phyloP scores from a whole-genome alignment of 2,329 filamentous ascomycete species.

The Ramichloridium luteum region DNA sequence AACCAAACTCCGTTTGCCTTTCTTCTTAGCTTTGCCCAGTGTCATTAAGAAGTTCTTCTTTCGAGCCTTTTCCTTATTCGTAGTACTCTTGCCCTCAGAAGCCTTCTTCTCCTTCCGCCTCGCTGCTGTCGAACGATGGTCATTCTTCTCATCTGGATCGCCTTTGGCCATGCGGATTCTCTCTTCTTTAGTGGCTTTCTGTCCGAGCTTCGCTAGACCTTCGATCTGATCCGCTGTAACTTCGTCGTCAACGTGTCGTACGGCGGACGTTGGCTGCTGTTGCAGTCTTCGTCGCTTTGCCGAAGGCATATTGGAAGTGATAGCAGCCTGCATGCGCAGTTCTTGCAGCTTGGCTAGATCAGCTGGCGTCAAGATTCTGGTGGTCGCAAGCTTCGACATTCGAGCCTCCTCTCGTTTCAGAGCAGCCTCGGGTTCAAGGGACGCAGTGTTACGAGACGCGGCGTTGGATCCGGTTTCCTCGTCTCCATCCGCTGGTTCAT shows the following conservation, averaged over 20 bases:
- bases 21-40: conserved; percentile 84
- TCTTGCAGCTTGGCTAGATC: conserved; percentile 92
- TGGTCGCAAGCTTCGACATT: conserved; percentile 68
- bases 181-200: conserved; percentile 82
- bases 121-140: conserved; percentile 78
- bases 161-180: conserved; percentile 71
- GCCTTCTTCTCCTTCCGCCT: conserved; percentile 79
- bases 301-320: conserved; percentile 50
- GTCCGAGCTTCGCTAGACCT: conserved; percentile 61
- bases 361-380: conserved; percentile 84
- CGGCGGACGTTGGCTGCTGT: conserved; percentile 20
- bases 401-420: conserved; percentile 22
- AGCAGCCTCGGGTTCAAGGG: conserved; percentile 19
- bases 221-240: conserved; percentile 88
- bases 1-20: conserved; percentile 86
- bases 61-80: conserved; percentile 90
- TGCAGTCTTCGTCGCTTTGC: conserved; percentile 28
- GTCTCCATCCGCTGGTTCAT: conserved; percentile 12
- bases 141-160: conserved; percentile 55
- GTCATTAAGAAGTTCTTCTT: conserved; percentile 99
- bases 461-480: conserved; percentile 5
- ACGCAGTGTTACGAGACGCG: conserved; percentile 23
- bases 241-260: conserved; percentile 63
- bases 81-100: conserved; percentile 83
- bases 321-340: conserved; percentile 59